A percentile compares a stretch with the other conserved stretches of the same genome.
Evolutionary conservation across 2,329 filamentous ascomycete species (phyloP).

Genomic region (Knufia petricola): DNA sequence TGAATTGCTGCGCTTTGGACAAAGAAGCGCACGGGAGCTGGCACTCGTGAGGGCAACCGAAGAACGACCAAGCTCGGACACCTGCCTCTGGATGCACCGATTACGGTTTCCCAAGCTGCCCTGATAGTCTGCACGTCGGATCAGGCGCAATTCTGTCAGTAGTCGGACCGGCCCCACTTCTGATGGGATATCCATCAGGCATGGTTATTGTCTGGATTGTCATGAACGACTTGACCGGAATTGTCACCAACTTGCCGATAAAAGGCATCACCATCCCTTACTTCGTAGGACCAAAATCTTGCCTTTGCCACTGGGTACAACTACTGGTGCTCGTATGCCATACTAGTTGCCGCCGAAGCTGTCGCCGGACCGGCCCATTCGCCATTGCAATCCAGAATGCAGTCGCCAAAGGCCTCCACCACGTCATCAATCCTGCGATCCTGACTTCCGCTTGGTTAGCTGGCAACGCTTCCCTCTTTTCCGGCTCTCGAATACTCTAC

Average conservation of each 20-base stretch:
- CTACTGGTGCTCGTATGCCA: conserved; percentile 42
- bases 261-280: background rate
- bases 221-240: background rate
- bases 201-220: background rate
- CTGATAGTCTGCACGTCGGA: no score
- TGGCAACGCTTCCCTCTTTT: conserved; percentile 56
- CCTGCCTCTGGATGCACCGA: no score
- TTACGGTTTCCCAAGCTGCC: no score
- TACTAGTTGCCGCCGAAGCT: conserved; percentile 64
- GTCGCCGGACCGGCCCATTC: conserved; percentile 47
- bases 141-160: no score
- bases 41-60: no score
- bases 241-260: background rate
- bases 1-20: no score
- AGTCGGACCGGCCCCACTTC: no score
- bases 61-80: no score
- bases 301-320: conserved; percentile 38
- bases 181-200: no score
- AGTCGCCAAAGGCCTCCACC: conserved; percentile 47
- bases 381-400: conserved; percentile 39
- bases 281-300: conserved; percentile 38
- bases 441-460: conserved; percentile 62
- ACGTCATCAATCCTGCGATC: conserved; percentile 67
- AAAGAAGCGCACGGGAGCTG: no score
- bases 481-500: conserved; percentile 44